Base-by-base conservation (phyloP, 495 filamentous ascomycete species). In the Penicillium canescens region DNA sequence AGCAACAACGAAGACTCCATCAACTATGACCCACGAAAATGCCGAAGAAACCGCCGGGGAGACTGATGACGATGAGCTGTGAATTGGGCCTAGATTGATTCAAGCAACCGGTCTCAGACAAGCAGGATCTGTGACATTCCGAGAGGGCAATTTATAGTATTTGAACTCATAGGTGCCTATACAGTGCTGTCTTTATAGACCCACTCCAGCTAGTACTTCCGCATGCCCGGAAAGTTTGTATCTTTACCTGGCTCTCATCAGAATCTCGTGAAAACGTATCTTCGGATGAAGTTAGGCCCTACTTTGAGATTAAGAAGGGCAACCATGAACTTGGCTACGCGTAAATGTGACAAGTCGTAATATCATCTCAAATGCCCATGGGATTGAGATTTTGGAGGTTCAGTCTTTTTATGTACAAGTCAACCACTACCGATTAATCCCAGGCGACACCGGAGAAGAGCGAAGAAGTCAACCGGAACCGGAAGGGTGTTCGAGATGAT, bases 11-110 rank as follows among this genome's bases (percentile, higher is more conserved):
- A 10, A n/a, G n/a, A 53, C 52, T 36, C 42, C 49, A 12, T 41
- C 34, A 4, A 14, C 38, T 33, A 6, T 11, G 34, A 7, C 47
- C 18, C 50, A 55, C 14, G 49, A 55, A 16, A 57, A 52, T 2
- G 55, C 55, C 2, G 71, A 70, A 20, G 72, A 68, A 34, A 74
- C 65, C 12, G 71, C 64, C 39, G 78, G 77, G 26, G 79, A 78
- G 50, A 75, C 70, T 3, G 80, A 83, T 60, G 80, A 82, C 56
- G 79, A 82, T 57, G 78, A 82, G 52, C 59, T 81, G 54, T 81
- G 57, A 69, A 46, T 0, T 44, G 34, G 24, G 9, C 13, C 14
- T 33, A 20, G 13, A 37, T 16, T 24, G 7, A 38, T 9, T 28
- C 7, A 46, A 14, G 36, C 5, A 20, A 38, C 18, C 11, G 12